Base-by-base conservation (phyloP, 257 asterid species). In the Ophiorrhiza pumila region DNA sequence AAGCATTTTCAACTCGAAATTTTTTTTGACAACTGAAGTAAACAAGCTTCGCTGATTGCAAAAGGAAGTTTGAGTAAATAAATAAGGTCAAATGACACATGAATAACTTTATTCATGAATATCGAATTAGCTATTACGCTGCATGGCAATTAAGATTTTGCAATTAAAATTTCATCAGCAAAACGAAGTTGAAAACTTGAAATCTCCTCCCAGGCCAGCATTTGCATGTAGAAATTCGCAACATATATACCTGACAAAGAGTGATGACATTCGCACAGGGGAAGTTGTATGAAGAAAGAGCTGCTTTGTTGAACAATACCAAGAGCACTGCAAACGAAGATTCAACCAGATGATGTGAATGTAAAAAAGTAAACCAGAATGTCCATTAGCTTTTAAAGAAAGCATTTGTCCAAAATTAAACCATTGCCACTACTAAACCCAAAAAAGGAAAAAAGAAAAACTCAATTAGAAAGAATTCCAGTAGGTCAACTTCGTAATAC, bases 261-360 rank as follows among this genome's bases (percentile, higher is more conserved):
- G 98, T 93, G 82, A 91, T 93, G 76, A 93, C 96, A 76, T 89
- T 89, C 65, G 93, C 97, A 80, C 90, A 89, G 23, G 98, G 98
- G 80, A 93, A 93, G 80, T 77, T 83, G 76, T 87, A 93, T 29
- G 93, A 89, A 73, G 98, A 93, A 84, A 93, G 98, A 75, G 98
- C 97, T 43, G 98, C 98, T 76, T 93, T 93, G 78, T 93, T 93
- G 95, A 93, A 93, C 85, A 93, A 61, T 71, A 90, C 90, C 86
- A 93, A 83, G 68, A 91, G 84, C 84, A 93, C 98, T 90, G 93
- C 91, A 86, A 80, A 82, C 78, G 32, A 65, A 68, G 57, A 78
- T 62, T 75, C 25, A 65, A 77, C 23, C 53, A 61, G 50, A 43
- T n/a, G 73, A 45, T 17, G 45, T 67, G 49, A 69, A 69, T 31